Conservation (phyloP, 108 stramenopile species). For the Pseudonitzschia multistriata region DNA sequence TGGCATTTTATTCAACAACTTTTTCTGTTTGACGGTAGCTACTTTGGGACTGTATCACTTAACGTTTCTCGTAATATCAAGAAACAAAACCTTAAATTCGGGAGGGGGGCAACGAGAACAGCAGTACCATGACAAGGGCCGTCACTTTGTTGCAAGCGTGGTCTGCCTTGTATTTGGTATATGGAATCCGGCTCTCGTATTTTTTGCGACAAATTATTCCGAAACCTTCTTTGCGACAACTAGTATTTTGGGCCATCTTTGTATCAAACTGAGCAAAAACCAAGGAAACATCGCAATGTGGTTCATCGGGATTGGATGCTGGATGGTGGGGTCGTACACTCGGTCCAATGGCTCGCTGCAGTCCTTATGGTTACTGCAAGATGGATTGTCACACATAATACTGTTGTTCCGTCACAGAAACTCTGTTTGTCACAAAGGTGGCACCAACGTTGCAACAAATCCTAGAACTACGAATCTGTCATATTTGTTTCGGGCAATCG, state of each 20-base stretch:
- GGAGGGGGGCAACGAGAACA: background rate
- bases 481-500: conserved; percentile 2
- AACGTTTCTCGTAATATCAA: conserved; percentile 27
- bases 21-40: conserved; percentile 50
- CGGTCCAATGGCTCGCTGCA: conserved; percentile 81
- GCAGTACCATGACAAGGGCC: background rate
- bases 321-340: conserved; percentile 67
- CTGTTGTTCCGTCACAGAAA: conserved; percentile 13
- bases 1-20: conserved; percentile 55
- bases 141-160: conserved; percentile 19
- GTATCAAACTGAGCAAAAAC: conserved; percentile 4
- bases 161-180: conserved; percentile 43
- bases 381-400: conserved; percentile 43
- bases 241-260: conserved; percentile 51
- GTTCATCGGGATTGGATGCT: conserved; percentile 26
- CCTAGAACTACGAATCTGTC: conserved; percentile 5
- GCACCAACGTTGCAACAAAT: background rate
- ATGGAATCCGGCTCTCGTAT: conserved; percentile 82
- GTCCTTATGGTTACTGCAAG: conserved; percentile 51
- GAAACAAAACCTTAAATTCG: background rate
- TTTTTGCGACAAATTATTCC: conserved; percentile 81
- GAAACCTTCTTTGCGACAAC: conserved; percentile 72
- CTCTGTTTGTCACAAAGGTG: background rate
- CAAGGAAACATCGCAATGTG: background rate
- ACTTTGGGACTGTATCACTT: conserved; percentile 55